Percentiles rank a stretch among this genome's conserved stretches.
These are phyloP conservation scores for Sporobolus alterniflorus DNA, from an alignment of 202 grass and related monocot species.

Conservation along the genomic window DNA sequence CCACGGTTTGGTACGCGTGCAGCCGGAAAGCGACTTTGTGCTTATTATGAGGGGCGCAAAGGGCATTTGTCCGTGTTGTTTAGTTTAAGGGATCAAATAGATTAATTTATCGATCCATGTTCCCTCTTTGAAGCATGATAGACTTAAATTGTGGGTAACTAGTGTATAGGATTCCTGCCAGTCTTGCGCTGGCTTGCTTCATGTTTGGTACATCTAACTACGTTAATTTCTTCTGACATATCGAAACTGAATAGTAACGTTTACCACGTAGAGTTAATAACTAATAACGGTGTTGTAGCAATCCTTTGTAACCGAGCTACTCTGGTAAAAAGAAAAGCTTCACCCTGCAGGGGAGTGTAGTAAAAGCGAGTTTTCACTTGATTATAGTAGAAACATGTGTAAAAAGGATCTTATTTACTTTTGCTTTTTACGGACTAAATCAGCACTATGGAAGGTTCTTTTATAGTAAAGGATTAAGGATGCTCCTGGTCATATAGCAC, in stretches of 20 bases:
- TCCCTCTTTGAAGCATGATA: background rate
- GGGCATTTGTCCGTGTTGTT: background rate
- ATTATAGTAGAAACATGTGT: too few relatives aligned
- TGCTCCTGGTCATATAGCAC: too few relatives aligned
- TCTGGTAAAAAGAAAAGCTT: too few relatives aligned
- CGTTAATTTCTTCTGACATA: background rate
- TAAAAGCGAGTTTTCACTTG: too few relatives aligned
- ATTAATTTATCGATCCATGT: constrained; percentile 2
- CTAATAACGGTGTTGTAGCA: too few relatives aligned
- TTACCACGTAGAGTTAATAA: too few relatives aligned
- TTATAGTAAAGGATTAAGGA: too few relatives aligned
- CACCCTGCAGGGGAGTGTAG: too few relatives aligned
- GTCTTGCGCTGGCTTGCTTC: background rate
- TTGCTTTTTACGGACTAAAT: too few relatives aligned
- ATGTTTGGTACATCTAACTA: background rate
- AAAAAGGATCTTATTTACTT: too few relatives aligned
- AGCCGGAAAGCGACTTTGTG: constrained; percentile 1
- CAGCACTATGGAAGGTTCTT: too few relatives aligned
- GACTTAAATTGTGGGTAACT: background rate
- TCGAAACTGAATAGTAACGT: background rate
- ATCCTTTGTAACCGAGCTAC: too few relatives aligned
- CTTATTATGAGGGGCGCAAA: constrained; percentile 3
- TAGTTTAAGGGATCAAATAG: constrained; percentile 14
- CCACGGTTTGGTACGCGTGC: constrained; percentile 32
- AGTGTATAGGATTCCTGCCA: background rate